Conservation (phyloP, 169 alveolate genomes). For the Plasmodium ovale region DNA sequence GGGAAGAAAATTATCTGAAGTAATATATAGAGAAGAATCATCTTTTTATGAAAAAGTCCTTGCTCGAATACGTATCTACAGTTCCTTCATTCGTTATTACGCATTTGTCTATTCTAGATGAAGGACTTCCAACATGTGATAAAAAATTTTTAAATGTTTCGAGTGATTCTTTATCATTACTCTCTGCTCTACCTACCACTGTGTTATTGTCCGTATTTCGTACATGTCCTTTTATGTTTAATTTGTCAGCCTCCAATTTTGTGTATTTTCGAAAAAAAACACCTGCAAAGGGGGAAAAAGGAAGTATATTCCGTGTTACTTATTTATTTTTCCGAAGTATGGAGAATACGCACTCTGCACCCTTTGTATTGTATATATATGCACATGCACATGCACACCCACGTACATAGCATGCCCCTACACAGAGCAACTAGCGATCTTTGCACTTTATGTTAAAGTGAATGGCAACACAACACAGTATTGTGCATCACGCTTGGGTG, state of each 20-base stretch:
- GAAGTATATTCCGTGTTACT: neutral
- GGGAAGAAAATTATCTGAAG: too few relatives aligned
- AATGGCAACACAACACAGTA: too few relatives aligned
- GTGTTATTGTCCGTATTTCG: constrained; percentile 81
- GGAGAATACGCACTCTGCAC: too few relatives aligned
- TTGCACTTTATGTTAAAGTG: too few relatives aligned
- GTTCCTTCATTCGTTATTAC: constrained; percentile 75
- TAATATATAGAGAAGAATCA: neutral
- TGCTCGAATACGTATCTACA: constrained; percentile 23
- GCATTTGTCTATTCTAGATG: constrained; percentile 80
- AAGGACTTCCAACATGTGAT: constrained; percentile 82
- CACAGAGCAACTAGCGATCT: too few relatives aligned
- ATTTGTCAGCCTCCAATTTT: constrained; percentile 82
- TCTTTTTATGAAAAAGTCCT: constrained; percentile 28
- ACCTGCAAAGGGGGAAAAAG: constrained; percentile 51
- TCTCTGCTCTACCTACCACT: constrained; percentile 82
- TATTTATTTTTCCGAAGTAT: too few relatives aligned
- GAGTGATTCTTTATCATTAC: constrained; percentile 69
- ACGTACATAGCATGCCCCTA: too few relatives aligned
- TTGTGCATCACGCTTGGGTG: too few relatives aligned
- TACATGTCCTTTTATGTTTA: constrained; percentile 84
- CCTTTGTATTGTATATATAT: too few relatives aligned
- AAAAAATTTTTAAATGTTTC: constrained; percentile 78
- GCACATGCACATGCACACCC: neutral
- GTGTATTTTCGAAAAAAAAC: constrained; percentile 85